phyloP scores from a whole-genome alignment of 2,329 filamentous ascomycete genomes.

The Apiospora malaysiana region DNA sequence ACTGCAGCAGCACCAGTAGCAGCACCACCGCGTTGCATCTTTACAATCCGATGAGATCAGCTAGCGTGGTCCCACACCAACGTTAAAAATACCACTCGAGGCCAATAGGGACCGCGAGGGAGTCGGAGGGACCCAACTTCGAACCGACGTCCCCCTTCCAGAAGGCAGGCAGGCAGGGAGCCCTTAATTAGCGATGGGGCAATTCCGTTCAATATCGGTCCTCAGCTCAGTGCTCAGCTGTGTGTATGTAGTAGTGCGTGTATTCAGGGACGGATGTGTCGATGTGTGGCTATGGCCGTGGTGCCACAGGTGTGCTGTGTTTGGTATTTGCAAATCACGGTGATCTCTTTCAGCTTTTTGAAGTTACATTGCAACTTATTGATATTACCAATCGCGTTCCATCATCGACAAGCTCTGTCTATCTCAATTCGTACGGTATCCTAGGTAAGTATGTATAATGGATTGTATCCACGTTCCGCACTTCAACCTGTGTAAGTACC shows the following conservation, averaged over 20 bases:
- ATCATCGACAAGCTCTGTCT: background rate
- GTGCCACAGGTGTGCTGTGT: constrained; percentile 10
- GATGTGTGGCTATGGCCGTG: background rate
- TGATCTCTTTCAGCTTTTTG: background rate
- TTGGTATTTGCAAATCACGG: constrained; percentile 17
- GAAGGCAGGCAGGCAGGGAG: background rate
- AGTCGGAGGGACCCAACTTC: too few relatives aligned
- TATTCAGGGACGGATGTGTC: background rate
- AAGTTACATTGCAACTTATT: constrained; percentile 6
- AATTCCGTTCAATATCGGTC: background rate
- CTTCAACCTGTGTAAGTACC: too few relatives aligned
- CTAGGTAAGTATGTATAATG: too few relatives aligned
- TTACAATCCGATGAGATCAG: constrained; percentile 17
- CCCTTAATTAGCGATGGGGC: constrained; percentile 11
- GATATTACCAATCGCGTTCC: background rate
- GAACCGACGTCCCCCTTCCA: background rate
- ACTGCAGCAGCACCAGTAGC: background rate
- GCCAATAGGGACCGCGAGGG: background rate
- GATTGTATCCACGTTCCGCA: background rate
- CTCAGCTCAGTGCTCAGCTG: too few relatives aligned
- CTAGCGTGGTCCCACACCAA: background rate
- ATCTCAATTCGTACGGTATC: background rate
- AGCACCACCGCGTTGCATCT: constrained; percentile 5
- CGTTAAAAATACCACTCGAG: background rate
- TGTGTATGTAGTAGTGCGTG: too few relatives aligned